Percentiles rank a stretch among this genome's conserved stretches.
These are phyloP conservation scores for Hypsizygus ulmarius DNA, from an alignment of 1,284 basidiomycete species.

Conservation along the genomic window DNA sequence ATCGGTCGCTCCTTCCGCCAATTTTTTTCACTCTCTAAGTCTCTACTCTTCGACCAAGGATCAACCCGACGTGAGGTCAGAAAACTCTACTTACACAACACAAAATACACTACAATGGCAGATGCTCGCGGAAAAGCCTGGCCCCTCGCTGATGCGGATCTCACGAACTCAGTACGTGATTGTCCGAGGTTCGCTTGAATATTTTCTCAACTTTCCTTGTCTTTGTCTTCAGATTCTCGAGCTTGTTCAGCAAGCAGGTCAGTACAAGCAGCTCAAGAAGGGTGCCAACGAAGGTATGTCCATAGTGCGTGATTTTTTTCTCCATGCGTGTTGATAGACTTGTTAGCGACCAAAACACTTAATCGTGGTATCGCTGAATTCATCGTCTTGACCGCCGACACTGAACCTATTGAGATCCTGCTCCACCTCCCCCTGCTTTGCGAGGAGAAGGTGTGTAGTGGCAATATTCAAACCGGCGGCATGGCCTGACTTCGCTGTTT, in stretches of 20 bases:
- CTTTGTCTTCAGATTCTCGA: constrained; percentile 73
- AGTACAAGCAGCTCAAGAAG: constrained; percentile 98
- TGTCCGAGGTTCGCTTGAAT: not conserved
- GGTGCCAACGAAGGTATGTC: constrained; percentile 90
- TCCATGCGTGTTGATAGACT: constrained; percentile 2
- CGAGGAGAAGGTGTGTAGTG: constrained; percentile 88
- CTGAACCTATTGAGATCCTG: constrained; percentile 97
- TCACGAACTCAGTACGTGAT: constrained; percentile 87
- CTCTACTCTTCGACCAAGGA: constrained; percentile 59
- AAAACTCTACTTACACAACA: constrained; percentile 14
- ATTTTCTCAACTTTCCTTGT: not conserved
- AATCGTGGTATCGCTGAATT: constrained; percentile 99
- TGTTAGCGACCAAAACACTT: constrained; percentile 88
- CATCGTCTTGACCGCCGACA: constrained; percentile 96
- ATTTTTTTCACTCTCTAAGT: constrained; percentile 5
- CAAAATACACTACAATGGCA: constrained; percentile 53
- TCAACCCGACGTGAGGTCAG: constrained; percentile 74
- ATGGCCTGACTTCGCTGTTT: constrained; percentile 6
- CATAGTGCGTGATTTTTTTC: not conserved
- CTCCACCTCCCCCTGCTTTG: constrained; percentile 96
- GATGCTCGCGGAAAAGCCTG: constrained; percentile 80
- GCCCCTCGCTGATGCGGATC: constrained; percentile 84
- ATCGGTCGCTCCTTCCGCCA: not conserved
- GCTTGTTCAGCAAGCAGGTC: constrained; percentile 83
- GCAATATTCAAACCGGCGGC: not conserved